phyloP scores from a whole-genome alignment of 2,329 filamentous ascomycete species.

The Cryoendolithus antarcticus region DNA sequence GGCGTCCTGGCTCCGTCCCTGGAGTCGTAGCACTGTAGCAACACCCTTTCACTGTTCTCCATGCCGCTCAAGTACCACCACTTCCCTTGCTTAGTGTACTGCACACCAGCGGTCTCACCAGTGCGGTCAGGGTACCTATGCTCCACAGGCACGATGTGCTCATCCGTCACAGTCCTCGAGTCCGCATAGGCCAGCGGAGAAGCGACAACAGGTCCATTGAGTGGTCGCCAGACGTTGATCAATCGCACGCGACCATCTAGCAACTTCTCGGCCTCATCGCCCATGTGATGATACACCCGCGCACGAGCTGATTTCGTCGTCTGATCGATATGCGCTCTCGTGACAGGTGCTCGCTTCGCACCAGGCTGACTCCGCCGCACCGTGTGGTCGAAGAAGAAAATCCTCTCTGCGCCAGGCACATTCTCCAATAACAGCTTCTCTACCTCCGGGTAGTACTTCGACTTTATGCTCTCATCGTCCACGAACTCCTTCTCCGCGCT shows the following conservation, averaged over 20 bases:
- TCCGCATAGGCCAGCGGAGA: constrained; percentile 48
- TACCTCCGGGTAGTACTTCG: constrained; percentile 75
- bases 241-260: constrained; percentile 63
- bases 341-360: constrained; percentile 56
- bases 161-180: constrained; percentile 41
- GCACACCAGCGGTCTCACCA: constrained; percentile 63
- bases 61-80: constrained; percentile 78
- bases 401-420: constrained; percentile 51
- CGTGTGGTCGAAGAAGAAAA: constrained; percentile 80
- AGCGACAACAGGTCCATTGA: constrained; percentile 46
- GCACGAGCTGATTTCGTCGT: constrained; percentile 52
- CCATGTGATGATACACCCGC: constrained; percentile 56
- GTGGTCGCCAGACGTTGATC: constrained; percentile 71
- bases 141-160: constrained; percentile 59
- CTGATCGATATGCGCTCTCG: constrained; percentile 71
- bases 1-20: constrained; percentile 35
- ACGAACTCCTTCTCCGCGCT: constrained; percentile 47
- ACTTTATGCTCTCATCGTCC: constrained; percentile 56
- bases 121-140: constrained; percentile 59
- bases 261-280: constrained; percentile 53
- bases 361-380: constrained; percentile 54
- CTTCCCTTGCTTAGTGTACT: constrained; percentile 47
- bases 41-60: constrained; percentile 45
- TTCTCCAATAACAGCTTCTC: constrained; percentile 56
- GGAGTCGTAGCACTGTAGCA: constrained; percentile 39